Percentiles rank a stretch among this genome's conserved stretches.
phyloP scores from a whole-genome alignment of 495 filamentous ascomycete genomes.

The Lentithecium fluviatile region DNA sequence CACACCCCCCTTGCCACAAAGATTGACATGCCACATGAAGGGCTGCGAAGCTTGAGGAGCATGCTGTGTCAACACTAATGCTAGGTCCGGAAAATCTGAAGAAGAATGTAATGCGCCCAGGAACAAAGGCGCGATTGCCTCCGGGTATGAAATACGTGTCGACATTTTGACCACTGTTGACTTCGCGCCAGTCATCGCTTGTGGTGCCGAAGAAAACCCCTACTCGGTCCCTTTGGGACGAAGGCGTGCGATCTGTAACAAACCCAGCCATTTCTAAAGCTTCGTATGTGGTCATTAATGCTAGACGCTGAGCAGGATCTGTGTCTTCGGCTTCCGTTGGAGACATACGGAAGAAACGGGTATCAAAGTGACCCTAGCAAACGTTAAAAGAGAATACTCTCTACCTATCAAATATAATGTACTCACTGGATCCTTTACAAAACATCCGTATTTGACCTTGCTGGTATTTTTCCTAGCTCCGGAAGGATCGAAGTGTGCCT shows the following conservation, averaged over 20 bases:
- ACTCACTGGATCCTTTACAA: slow-evolving; percentile 36
- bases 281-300: slow-evolving; percentile 45
- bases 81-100: slow-evolving; percentile 38
- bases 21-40: slow-evolving; percentile 43
- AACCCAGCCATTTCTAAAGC: slow-evolving; percentile 45
- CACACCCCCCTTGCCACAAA: slow-evolving; percentile 42
- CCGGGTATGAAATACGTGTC: slow-evolving; percentile 42
- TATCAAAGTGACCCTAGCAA: slow-evolving; percentile 43
- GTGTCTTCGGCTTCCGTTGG: slow-evolving; percentile 42
- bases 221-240: slow-evolving; percentile 37
- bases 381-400: too few relatives aligned
- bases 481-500: slow-evolving; percentile 31
- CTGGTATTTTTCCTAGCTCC: slow-evolving; percentile 35
- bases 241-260: slow-evolving; percentile 35
- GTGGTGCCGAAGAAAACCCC: slow-evolving; percentile 45
- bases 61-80: slow-evolving; percentile 43
- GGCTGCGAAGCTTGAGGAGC: slow-evolving; percentile 43
- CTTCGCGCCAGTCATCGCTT: slow-evolving; percentile 40
- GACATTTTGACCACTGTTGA: slow-evolving; percentile 37
- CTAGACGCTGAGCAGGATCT: slow-evolving; percentile 44
- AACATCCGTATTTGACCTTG: slow-evolving; percentile 33
- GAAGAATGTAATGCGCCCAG: slow-evolving; percentile 42
- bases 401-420: too few relatives aligned
- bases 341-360: slow-evolving; percentile 45
- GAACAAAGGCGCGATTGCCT: slow-evolving; percentile 38